Percentiles rank a stretch among this genome's conserved stretches.
phyloP scores from a whole-genome alignment of 2,329 filamentous ascomycete genomes.

The Penicillium sp. region DNA sequence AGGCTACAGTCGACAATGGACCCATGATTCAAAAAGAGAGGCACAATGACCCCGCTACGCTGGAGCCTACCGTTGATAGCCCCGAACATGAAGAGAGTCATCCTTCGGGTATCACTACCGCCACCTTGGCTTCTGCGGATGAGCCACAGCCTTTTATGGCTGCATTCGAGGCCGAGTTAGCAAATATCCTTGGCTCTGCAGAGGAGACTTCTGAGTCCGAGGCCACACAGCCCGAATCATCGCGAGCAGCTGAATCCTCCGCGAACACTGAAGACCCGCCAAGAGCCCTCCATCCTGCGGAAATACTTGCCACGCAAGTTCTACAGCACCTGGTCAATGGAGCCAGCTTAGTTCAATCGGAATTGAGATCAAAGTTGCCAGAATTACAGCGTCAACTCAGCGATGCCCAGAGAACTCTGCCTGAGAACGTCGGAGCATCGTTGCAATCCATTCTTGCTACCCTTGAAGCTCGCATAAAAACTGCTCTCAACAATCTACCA shows the following conservation, averaged over 20 bases:
- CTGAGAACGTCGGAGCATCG: conserved; percentile 36
- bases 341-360: conserved; percentile 37
- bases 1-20: conserved; percentile 7
- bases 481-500: conserved; percentile 39
- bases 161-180: conserved; percentile 42
- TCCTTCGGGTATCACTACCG: background rate
- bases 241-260: conserved; percentile 12
- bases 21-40: too few relatives aligned
- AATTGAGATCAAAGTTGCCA: conserved; percentile 36
- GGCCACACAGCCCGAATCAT: conserved; percentile 11
- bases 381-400: conserved; percentile 39
- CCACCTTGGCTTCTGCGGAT: conserved; percentile 15
- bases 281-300: conserved; percentile 25
- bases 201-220: conserved; percentile 13
- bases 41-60: background rate
- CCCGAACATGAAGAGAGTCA: background rate
- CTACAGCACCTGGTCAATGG: conserved; percentile 35
- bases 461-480: conserved; percentile 39
- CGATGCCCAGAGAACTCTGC: conserved; percentile 35
- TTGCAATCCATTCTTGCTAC: conserved; percentile 36
- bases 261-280: conserved; percentile 11
- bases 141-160: conserved; percentile 35
- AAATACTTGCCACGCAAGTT: conserved; percentile 33
- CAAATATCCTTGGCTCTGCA: conserved; percentile 31
- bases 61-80: background rate